Base-by-base conservation (phyloP, 352 stramenopile species). In the Phytophthora pini region DNA sequence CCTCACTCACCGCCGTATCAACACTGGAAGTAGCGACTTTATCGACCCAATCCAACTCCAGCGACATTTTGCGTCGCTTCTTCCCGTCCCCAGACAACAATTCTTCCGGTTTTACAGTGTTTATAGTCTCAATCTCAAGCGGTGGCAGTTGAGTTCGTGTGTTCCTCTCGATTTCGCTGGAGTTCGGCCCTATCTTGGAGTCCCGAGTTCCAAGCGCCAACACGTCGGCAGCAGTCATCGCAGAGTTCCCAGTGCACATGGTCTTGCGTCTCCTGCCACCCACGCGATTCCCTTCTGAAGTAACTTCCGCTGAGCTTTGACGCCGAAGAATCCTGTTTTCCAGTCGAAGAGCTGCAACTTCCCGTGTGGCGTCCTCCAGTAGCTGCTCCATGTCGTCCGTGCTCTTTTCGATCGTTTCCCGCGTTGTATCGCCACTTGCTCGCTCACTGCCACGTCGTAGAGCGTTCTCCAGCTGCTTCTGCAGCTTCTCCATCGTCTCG, bases 311-410 rank as follows among this genome's bases (percentile, higher is more conserved):
- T 15, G 32, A 65, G 13, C 12, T 52, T 48, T 74, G 69, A 55
- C 68, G 69, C 17, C 72, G 74, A 5, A 84, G 61, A 12, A 72
- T 27, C 2, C 65, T 63, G 55, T 84, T 84, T 40, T 86, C 65
- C 31, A 72, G n/a, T 32, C 77, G 76, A 27, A 84, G 48, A 4
- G 61, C 63, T 57, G 55, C 54, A 27, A 77, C 51, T 52, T 75
- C 51, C 2, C 52, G 65, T 27, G 69, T 69, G 38, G 76, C 76
- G 6, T 84, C 78, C 4, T 82, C 53, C 22, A 87, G 60, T 24
- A 87, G 53, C 22, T 70, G 51, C 12, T 79, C 70, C 53, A 70
- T 39, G 24, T 67, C 51, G 31, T 36, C 31, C 31, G 31, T 36
- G 31, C 31, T 36, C 31, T 36, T 36, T 36, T 36, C 10, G 10